Base-by-base conservation (phyloP, 2,329 filamentous ascomycete genomes). In the Pseudogymnoascus sp. region DNA sequence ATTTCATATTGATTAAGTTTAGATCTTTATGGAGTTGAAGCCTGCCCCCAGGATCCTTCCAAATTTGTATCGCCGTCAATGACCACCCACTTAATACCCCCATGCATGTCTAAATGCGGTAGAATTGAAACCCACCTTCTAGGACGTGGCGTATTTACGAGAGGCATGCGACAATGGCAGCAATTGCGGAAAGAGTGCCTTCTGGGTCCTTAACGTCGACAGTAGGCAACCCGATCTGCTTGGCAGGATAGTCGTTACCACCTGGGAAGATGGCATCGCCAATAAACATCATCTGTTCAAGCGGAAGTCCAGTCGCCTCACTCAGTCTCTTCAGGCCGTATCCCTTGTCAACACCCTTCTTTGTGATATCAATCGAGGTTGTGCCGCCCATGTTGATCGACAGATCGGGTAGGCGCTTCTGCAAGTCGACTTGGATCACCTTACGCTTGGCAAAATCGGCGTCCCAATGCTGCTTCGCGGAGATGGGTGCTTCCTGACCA, bases 341-440 rank as follows among this genome's bases (percentile, higher is more conserved):
- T 36, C 49, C 49, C 69, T 77, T 77, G 65, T 77, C 74, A 34
- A 77, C 75, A 25, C 75, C 76, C 64, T 74, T 69, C 42, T 71
- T 69, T 3, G 75, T 77, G 36, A 77, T 74, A 63, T 77, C 76
- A 49, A 77, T 77, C 0, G 73, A 75, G 18, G 75, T 77, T 3
- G 75, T 71, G 6, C 75, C 76, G 42, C 76, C 76, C 73, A 77
- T 76, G 65, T 76, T 76, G 63, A 77, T 75, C 1, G 75, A 76
- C 8, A 77, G 66, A 5, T 70, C 72, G 0, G 75, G 75, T n/a
- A 77, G 68, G 6, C 75, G 71, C 34, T 62, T 67, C 16, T 67
- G 68, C 43, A 77, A 66, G 63, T 77, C 75, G 3, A 68, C 68
- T 66, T 76, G 75, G 28, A 77, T 75, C 36, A 75, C 69, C 60